phyloP scores from a whole-genome alignment of 805 yeast species.

The Metschnikowia cerradonensis region DNA sequence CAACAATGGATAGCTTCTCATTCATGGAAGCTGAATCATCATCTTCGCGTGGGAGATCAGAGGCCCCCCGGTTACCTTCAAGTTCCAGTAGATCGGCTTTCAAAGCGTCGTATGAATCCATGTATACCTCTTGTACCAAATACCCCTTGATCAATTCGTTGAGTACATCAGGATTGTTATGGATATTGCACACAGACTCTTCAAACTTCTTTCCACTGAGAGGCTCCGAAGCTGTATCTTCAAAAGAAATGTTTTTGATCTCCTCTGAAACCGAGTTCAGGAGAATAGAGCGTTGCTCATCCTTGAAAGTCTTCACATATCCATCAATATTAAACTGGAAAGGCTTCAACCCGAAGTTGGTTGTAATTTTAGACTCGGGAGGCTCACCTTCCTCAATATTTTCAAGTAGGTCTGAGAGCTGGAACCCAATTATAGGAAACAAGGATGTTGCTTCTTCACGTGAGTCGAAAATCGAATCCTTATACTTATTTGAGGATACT shows the following conservation, averaged over 20 bases:
- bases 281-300: slow-evolving; percentile 5
- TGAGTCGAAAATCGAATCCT: slow-evolving; percentile 32
- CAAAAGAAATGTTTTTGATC: not conserved
- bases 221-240: not conserved
- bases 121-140: slow-evolving; percentile 36
- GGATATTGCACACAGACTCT: slow-evolving; percentile 20
- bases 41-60: not conserved
- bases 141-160: slow-evolving; percentile 36
- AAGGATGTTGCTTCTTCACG: slow-evolving; percentile 9
- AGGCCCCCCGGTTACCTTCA: slow-evolving; percentile 9
- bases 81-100: slow-evolving; percentile 28
- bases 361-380: slow-evolving; percentile 27
- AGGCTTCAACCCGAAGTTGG: slow-evolving; percentile 56
- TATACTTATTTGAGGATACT: slow-evolving; percentile 31
- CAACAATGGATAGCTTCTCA: not conserved
- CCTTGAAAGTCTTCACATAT: slow-evolving; percentile 47
- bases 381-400: slow-evolving; percentile 6
- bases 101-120: slow-evolving; percentile 33
- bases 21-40: not conserved
- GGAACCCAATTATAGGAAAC: slow-evolving; percentile 18
- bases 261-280: slow-evolving; percentile 8
- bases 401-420: slow-evolving; percentile 8
- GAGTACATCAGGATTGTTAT: slow-evolving; percentile 26
- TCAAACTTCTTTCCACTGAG: slow-evolving; percentile 14
- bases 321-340: slow-evolving; percentile 59